A percentile compares a stretch with the other conserved stretches of the same genome.
Evolutionary conservation across 75 land plant species (phyloP).

Genomic region (Picea sitchensis): DNA sequence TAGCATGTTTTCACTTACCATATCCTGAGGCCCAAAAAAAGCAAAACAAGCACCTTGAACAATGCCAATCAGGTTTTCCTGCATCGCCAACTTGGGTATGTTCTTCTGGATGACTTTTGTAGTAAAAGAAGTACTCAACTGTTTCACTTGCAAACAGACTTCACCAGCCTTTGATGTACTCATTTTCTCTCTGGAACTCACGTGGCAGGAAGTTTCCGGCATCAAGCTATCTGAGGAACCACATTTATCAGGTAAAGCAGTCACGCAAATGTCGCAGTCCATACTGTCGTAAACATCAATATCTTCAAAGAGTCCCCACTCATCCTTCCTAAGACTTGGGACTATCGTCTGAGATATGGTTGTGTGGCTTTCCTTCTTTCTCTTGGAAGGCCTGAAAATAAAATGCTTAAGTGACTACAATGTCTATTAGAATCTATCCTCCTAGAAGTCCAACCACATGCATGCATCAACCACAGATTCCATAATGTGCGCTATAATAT

Average conservation of each 20-base stretch:
- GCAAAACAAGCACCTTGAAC: slow-evolving; percentile 12
- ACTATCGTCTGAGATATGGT: background rate
- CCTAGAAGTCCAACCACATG: background rate
- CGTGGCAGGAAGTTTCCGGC: background rate
- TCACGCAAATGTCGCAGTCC: background rate
- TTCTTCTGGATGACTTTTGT: background rate
- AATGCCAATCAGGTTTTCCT: slow-evolving; percentile 3
- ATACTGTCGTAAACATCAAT: slow-evolving; percentile 10
- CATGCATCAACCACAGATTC: background rate
- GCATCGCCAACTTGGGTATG: background rate
- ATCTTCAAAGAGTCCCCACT: slow-evolving; percentile 14
- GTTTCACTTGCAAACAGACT: slow-evolving; percentile 1
- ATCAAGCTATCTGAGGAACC: slow-evolving; percentile 2
- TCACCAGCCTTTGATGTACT: background rate
- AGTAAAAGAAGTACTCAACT: background rate
- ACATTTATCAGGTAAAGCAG: background rate
- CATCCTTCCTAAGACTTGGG: slow-evolving; percentile 2
- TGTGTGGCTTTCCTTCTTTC: slow-evolving; percentile 7
- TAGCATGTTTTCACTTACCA: background rate
- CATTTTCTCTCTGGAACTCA: background rate
- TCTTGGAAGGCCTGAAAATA: slow-evolving; percentile 16
- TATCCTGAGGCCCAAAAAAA: slow-evolving; percentile 14
- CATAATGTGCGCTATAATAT: background rate
- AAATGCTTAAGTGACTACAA: too few relatives aligned
- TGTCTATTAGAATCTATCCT: background rate